Percentiles rank a stretch among this genome's conserved stretches.
Evolutionary conservation across 148 eudicot genomes (phyloP).

Genomic region (Silene uniflora): DNA sequence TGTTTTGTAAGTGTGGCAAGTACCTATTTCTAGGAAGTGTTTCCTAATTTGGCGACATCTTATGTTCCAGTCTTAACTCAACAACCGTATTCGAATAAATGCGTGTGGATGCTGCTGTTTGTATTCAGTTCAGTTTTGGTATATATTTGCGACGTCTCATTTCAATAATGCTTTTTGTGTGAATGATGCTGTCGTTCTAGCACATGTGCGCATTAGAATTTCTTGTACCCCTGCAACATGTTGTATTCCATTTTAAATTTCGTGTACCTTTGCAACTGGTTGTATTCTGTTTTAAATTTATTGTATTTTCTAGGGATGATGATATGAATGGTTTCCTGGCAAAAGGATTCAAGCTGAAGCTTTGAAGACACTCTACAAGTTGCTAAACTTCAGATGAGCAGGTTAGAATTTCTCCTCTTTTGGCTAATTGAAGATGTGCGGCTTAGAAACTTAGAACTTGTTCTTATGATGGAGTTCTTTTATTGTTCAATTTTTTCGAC

Average conservation of each 20-base stretch:
- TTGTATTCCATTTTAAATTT: not conserved
- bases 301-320: not conserved
- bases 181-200: not conserved
- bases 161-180: too few relatives aligned
- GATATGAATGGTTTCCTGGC: not conserved
- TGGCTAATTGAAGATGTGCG: too few relatives aligned
- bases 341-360: not conserved
- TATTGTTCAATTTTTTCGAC: too few relatives aligned
- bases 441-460: too few relatives aligned
- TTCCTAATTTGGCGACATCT: not conserved
- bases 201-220: not conserved
- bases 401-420: not conserved
- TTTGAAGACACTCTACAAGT: too few relatives aligned
- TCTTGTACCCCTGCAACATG: too few relatives aligned
- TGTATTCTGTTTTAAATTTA: not conserved
- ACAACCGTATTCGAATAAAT: not conserved
- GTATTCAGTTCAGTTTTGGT: too few relatives aligned
- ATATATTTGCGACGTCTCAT: too few relatives aligned
- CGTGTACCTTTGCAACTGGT: not conserved
- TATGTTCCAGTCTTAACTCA: not conserved
- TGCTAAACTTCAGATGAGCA: not conserved
- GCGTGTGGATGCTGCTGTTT: not conserved
- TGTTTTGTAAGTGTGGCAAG: not conserved
- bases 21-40: not conserved
- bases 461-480: too few relatives aligned